phyloP scores from a whole-genome alignment of 495 filamentous ascomycete genomes.

The Rhypophila decipiens region DNA sequence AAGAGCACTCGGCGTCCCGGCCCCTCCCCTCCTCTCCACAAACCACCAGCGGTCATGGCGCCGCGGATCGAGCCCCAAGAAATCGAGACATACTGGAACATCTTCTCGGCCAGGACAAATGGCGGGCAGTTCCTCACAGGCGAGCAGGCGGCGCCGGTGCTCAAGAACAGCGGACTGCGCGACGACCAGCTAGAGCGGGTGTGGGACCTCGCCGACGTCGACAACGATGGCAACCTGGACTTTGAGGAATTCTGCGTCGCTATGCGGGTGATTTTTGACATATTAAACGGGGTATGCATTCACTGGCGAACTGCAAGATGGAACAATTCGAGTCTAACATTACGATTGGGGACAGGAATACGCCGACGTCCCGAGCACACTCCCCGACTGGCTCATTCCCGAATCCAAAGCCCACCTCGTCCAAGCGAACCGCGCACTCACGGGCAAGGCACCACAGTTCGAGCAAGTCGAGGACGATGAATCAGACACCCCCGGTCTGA shows the following conservation, averaged over 20 bases:
- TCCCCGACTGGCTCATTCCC: constrained; percentile 95
- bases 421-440: constrained; percentile 77
- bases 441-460: constrained; percentile 66
- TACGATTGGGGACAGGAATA: constrained; percentile 60
- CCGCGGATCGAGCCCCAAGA: constrained; percentile 91
- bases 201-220: constrained; percentile 96
- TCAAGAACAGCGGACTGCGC: constrained; percentile 88
- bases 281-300: constrained; percentile 75
- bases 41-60: no score
- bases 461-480: constrained; percentile 65
- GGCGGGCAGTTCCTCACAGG: constrained; percentile 82
- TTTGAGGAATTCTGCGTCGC: constrained; percentile 99
- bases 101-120: constrained; percentile 79
- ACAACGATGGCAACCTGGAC: constrained; percentile 92
- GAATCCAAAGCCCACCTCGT: constrained; percentile 96
- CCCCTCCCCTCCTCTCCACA: no score
- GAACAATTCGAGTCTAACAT: background rate
- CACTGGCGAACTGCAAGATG: no score
- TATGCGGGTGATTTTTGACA: constrained; percentile 93
- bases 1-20: no score
- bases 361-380: constrained; percentile 67
- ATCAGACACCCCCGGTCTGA: constrained; percentile 78
- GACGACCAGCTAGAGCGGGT: constrained; percentile 95
- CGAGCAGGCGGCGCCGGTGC: constrained; percentile 83
- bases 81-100: constrained; percentile 98